Evolutionary conservation across 257 asterid species (phyloP), one percentile per base, ranked within the genome.

Genomic region (Scutellaria minor): DNA sequence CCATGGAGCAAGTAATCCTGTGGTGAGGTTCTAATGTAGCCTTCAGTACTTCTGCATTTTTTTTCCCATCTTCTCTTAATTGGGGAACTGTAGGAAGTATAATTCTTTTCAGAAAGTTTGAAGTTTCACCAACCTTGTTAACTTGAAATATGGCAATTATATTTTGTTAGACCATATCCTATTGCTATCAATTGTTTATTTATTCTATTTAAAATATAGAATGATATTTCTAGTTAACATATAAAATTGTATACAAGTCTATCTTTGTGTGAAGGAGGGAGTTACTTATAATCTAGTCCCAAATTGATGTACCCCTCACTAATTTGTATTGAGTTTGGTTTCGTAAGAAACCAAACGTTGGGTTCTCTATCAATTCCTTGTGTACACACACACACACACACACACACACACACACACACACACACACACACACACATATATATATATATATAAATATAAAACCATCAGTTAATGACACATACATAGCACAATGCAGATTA

Each of bases 1-100:
- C 68, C 83, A 72, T 64, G 93, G 86, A 74, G 87, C 93, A 75
- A 81, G 83, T 77, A 88, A 84, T 77, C 90, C 96, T 52, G 97
- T 86, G 92, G 97, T 90, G 82, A 80, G 87, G 61, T 78, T 76
- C 75, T 83, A 63, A 73, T 68, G 64, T 68, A 44, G 50, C 64
- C 52, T 61, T 40, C 51, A 22, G 10, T 39, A 54, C 39, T 42
- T 70, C 22, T 8, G 47, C 27, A 73, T 4, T 8, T 56, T 37
- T 53, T 27, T 12, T 41, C 18, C 47, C 54, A 61, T 66, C 69
- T 54, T 78, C 41, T 50, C 37, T 53, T 63, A 52, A n/a, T 50
- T 37, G 39, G 51, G 69, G 47, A 61, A 70, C 24, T 37, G 50
- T 57, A 6, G 65, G 35, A 27, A 10, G 11, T 51, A 69, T 68